phyloP scores from a whole-genome alignment of 371 early-diverging fungal species.

The Thermomucor indicae-seudaticae region DNA sequence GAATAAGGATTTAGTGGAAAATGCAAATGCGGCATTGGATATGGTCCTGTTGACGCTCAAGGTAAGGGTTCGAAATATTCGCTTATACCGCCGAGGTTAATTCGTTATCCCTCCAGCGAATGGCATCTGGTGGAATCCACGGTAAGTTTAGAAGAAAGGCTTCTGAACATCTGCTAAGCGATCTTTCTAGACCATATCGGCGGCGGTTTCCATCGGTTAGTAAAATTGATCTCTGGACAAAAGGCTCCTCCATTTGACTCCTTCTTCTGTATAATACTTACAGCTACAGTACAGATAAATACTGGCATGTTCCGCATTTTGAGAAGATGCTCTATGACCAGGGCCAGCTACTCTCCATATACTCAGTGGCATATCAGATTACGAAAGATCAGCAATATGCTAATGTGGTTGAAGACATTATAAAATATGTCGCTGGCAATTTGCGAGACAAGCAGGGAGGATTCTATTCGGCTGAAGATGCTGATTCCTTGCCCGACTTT shows the following conservation, averaged over 20 bases:
- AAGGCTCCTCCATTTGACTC: too few species aligned
- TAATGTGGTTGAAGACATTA: conserved; percentile 49
- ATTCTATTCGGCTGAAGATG: conserved; percentile 71
- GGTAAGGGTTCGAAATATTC: too few species aligned
- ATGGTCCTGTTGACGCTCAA: conserved; percentile 57
- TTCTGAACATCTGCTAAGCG: neutral
- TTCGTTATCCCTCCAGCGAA: too few species aligned
- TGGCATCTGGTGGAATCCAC: conserved; percentile 60
- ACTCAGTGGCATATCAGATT: conserved; percentile 41
- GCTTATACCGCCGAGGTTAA: too few species aligned
- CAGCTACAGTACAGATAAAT: conserved; percentile 37
- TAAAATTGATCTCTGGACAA: too few species aligned
- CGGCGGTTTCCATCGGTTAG: conserved; percentile 56
- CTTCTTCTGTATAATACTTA: too few species aligned
- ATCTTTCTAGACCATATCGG: conserved; percentile 51
- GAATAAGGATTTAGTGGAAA: conserved; percentile 9
- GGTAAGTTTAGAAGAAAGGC: conserved; percentile 17
- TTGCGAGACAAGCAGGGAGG: conserved; percentile 46
- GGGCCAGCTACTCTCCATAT: conserved; percentile 58
- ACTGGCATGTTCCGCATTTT: conserved; percentile 55
- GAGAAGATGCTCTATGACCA: conserved; percentile 73
- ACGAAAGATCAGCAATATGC: conserved; percentile 45
- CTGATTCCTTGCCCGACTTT: conserved; percentile 50
- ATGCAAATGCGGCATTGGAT: conserved; percentile 46
- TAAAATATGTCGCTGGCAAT: conserved; percentile 51